Evolutionary conservation across 305 asterid genomes (phyloP).

Genomic region (Fraxinus nigra): DNA sequence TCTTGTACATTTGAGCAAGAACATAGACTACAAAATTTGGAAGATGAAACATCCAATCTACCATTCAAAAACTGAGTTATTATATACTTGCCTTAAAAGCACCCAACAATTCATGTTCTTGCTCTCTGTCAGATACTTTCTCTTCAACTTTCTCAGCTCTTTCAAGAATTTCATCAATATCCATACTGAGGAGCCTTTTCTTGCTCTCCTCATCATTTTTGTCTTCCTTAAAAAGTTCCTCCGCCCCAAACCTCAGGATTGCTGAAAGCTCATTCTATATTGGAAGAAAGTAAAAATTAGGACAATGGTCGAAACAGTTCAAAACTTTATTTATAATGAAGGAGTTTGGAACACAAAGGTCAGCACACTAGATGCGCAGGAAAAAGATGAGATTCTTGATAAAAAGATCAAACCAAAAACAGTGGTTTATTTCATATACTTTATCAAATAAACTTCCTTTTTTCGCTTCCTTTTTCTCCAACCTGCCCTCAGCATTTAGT

Average conservation of each 20-base stretch:
- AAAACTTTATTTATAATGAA: background rate
- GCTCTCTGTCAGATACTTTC: conserved; percentile 66
- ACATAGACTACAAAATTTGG: background rate
- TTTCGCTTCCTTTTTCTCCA: conserved; percentile 97
- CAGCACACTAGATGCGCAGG: conserved; percentile 9
- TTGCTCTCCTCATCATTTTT: conserved; percentile 94
- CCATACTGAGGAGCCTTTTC: conserved; percentile 88
- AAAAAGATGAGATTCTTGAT: background rate
- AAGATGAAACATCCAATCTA: conserved; percentile 17
- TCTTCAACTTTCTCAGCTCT: conserved; percentile 99
- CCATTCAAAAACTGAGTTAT: conserved; percentile 9
- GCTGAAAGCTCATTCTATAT: conserved; percentile 96
- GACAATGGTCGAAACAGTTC: background rate
- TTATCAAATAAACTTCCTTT: conserved; percentile 85
- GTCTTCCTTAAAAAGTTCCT: conserved; percentile 93
- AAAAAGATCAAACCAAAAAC: conserved; percentile 13
- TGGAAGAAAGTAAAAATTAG: conserved; percentile 22
- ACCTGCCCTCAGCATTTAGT: conserved; percentile 93
- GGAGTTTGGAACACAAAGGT: background rate
- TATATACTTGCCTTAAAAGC: conserved; percentile 76
- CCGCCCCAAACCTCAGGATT: conserved; percentile 97
- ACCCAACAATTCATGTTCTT: conserved; percentile 79
- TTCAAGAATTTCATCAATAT: conserved; percentile 98
- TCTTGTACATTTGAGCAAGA: background rate
- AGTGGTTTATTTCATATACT: conserved; percentile 28